Base-by-base conservation (phyloP, 805 yeast genomes). In the Saccharomycopsis sp. region DNA sequence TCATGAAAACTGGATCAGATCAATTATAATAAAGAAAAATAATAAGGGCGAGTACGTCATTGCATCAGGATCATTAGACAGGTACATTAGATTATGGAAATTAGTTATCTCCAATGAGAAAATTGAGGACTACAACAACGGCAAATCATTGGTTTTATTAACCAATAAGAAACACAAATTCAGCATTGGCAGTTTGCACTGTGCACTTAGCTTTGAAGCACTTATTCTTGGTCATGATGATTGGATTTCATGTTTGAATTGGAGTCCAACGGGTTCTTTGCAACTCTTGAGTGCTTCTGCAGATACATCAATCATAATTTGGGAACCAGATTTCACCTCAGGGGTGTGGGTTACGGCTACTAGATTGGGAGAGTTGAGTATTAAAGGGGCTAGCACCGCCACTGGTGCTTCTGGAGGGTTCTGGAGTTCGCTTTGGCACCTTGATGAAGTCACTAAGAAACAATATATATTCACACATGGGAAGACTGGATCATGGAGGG, bases 221-320 rank as follows among this genome's bases (percentile, higher is more conserved):
- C 74, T 93, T 48, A 77, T 93, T 21, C 81, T 93, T 83, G 99
- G 98, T 5, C 98, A 93, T 62, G 99, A 93, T 59, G 99, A 93
- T 61, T 93, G 98, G 98, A 81, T 94, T 21, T 77, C 90, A 2
- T 78, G 86, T 7, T 67, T 93, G 38, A 67, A 72, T 44, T 93
- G 98, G 97, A 85, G 82, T 57, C 81, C 85, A 2, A 22, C 26
- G 9, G 19, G 14, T n/a, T 28, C 42, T 3, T 56, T 77, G 27
- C 75, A 74, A 51, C 66, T 93, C 26, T 62, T 93, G 32, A 86
- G 96, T 0, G 79, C 95, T 1, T 85, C 96, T 36, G 90, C 97
- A 0, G 98, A 94, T 60, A 83, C 96, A 0, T 85, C 96, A 0
- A 66, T 90, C 40, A 89, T 93, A 85, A 67, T 88, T 7, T 93